Base-by-base conservation (phyloP, 1,284 basidiomycete genomes). In the Pseudozyma pruni region DNA sequence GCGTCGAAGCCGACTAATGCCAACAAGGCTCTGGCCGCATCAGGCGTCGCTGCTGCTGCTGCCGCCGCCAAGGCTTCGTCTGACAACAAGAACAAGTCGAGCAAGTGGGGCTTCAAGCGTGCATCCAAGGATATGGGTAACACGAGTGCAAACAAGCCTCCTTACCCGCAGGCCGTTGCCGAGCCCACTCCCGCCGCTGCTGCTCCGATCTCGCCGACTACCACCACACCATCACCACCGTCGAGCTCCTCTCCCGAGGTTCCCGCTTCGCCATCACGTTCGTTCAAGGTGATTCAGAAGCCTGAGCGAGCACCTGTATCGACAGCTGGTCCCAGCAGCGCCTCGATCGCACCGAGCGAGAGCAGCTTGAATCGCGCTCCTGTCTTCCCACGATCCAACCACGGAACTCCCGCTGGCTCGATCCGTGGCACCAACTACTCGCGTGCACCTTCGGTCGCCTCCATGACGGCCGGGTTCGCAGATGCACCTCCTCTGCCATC, bases 221-320 rank as follows among this genome's bases (percentile, higher is more conserved):
- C 45, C 13, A 29, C 50, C 14, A 40, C 45, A 9, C 42, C 68
- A 33, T 59, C 66, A 14, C 41, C 66, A 9, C 40, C 42, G 11
- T 45, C 50, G 22, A 60, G 48, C 23, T 34, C 23, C 20, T 50
- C 57, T 13, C 34, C 46, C 14, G 46, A 55, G 4, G 23, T 37
- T 8, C 42, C 62, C 16, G 54, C 59, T 33, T 71, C 62, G 37
- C 62, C 62, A 29, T 43, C 68, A 9, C 58, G 58, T 14, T 61
- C 62, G 16, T 71, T 71, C 68, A 71, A 71, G 42, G 68, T 71
- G 54, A 61, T 71, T 38, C 68, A 61, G 14, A 71, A 71, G 20
- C 19, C 57, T 31, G 34, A 55, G 43, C 55, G 50, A 3, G 37
- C 51, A 9, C 32, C 35, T 20, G 38, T n/a, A 8, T 50, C 61